A percentile compares a stretch with the other conserved stretches of the same genome.
Evolutionary conservation across 768 basidiomycete species (phyloP).

Genomic region (Termitomyces sp.): DNA sequence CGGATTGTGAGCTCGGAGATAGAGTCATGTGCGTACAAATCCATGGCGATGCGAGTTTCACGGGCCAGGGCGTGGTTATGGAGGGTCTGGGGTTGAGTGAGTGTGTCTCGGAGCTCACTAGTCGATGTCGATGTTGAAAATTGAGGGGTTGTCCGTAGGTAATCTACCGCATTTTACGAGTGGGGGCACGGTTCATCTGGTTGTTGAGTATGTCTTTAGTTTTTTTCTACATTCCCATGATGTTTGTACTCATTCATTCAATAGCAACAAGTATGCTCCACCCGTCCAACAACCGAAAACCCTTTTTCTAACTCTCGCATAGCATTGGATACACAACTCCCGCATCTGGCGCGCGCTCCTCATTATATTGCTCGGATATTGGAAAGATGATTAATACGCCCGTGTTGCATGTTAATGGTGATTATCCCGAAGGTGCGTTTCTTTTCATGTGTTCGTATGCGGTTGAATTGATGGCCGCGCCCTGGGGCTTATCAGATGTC

Average conservation of each 20-base stretch:
- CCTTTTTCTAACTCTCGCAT: not conserved
- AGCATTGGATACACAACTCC: constrained; percentile 94
- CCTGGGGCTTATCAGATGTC: constrained; percentile 48
- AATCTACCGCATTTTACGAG: constrained; percentile 89
- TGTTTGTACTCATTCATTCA: constrained; percentile 1
- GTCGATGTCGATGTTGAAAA: not conserved
- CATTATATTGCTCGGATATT: constrained; percentile 81
- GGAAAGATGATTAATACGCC: constrained; percentile 91
- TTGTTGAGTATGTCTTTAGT: constrained; percentile 76
- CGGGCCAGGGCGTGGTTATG: constrained; percentile 89
- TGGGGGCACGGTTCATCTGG: constrained; percentile 86
- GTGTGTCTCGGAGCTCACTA: constrained; percentile 27
- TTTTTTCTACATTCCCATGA: not conserved
- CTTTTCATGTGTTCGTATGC: not conserved
- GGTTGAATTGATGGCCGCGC: not conserved
- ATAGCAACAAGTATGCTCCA: constrained; percentile 51
- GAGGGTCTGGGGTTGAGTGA: constrained; percentile 78
- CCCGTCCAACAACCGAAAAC: not conserved
- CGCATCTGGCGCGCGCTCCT: constrained; percentile 77
- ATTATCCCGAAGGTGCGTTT: constrained; percentile 70
- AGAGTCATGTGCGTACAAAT: constrained; percentile 85
- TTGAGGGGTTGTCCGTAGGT: not conserved
- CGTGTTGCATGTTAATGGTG: constrained; percentile 88
- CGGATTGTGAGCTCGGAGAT: constrained; percentile 52
- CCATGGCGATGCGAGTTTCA: constrained; percentile 90